Evolutionary conservation across 73 alveolate species (phyloP).

Genomic region (Stentor roeselii): DNA sequence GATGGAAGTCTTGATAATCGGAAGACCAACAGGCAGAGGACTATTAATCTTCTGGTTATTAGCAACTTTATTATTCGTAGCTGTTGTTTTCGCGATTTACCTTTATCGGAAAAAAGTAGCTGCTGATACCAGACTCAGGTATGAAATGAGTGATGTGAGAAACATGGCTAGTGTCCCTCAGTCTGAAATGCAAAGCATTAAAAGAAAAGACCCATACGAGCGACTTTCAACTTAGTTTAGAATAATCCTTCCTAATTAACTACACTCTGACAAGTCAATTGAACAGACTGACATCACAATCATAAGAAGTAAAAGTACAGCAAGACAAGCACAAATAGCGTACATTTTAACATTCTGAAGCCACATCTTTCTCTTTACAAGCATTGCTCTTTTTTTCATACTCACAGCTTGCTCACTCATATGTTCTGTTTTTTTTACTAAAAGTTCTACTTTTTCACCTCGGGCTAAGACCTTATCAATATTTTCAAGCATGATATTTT

Average conservation of each 20-base stretch:
- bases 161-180: no score
- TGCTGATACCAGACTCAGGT: background rate
- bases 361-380: slow-evolving; percentile 16
- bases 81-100: background rate
- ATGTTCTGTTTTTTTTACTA: slow-evolving; percentile 17
- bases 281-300: slow-evolving; percentile 11
- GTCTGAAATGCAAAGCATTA: no score
- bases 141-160: background rate
- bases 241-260: no score
- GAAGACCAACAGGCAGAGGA: background rate
- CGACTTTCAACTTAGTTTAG: no score
- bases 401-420: slow-evolving; percentile 29
- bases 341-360: slow-evolving; percentile 8
- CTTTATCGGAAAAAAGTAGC: background rate
- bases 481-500: slow-evolving; percentile 13
- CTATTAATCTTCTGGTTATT: background rate
- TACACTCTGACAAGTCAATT: slow-evolving; percentile 18
- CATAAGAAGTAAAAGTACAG: background rate
- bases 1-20: background rate
- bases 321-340: background rate
- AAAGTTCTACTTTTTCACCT: slow-evolving; percentile 28
- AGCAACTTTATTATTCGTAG: background rate
- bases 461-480: slow-evolving; percentile 26
- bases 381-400: slow-evolving; percentile 14
- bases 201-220: no score